Conservation (phyloP, 257 asterid genomes). For the Solanum chmielewskii region DNA sequence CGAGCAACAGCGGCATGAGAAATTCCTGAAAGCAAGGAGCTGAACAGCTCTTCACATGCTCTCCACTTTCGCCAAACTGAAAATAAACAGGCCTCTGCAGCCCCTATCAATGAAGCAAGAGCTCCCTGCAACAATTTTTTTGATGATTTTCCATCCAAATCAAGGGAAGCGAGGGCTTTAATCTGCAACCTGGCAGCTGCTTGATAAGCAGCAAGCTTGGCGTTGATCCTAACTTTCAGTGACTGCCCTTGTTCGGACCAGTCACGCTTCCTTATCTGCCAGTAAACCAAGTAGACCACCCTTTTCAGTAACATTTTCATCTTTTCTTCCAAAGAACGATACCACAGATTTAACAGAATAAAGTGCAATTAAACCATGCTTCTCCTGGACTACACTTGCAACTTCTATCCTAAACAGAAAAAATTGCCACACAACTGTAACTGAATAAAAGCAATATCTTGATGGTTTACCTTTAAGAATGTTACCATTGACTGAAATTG, state of each 20-base stretch:
- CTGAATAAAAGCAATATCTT: background rate
- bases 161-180: constrained; percentile 58
- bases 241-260: constrained; percentile 93
- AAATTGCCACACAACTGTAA: background rate
- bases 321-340: background rate
- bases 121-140: constrained; percentile 87
- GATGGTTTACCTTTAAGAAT: constrained; percentile 58
- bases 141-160: constrained; percentile 81
- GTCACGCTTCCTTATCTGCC: constrained; percentile 80
- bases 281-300: constrained; percentile 12
- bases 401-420: background rate
- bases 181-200: constrained; percentile 78
- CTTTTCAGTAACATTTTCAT: background rate
- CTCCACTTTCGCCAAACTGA: constrained; percentile 88
- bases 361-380: background rate
- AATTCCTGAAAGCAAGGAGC: constrained; percentile 79
- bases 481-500: constrained; percentile 72
- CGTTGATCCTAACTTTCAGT: constrained; percentile 71
- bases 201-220: constrained; percentile 75
- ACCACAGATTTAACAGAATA: background rate
- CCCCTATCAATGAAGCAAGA: constrained; percentile 71
- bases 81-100: constrained; percentile 77
- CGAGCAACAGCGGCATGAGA: constrained; percentile 78
- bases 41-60: constrained; percentile 89
- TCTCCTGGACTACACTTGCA: background rate